phyloP scores from a whole-genome alignment of 2,329 filamentous ascomycete genomes.

The Ceratocystiopsis minuta region DNA sequence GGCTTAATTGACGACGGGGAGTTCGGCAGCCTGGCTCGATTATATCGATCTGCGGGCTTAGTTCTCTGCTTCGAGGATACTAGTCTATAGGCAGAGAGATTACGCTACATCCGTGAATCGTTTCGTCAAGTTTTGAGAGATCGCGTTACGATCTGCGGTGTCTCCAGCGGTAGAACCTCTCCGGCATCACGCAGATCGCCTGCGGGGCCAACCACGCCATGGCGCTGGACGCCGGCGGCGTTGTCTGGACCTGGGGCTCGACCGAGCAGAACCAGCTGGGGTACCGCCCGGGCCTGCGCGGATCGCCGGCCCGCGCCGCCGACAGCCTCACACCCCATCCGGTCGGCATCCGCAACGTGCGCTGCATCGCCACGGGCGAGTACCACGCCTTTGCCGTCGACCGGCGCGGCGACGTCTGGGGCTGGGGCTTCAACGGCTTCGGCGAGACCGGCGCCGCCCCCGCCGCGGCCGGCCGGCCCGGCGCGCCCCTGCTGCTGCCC shows the following conservation, averaged over 20 bases:
- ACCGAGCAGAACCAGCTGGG: constrained; percentile 49
- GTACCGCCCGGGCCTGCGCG: constrained; percentile 14
- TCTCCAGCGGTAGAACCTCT: no score
- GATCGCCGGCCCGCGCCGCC: constrained; percentile 2
- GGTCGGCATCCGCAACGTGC: no score
- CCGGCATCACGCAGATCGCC: constrained; percentile 27
- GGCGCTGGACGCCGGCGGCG: constrained; percentile 29
- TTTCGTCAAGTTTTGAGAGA: no score
- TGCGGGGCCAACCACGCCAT: constrained; percentile 41
- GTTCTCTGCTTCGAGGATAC: no score
- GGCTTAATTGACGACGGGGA: no score
- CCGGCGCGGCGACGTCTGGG: constrained; percentile 41
- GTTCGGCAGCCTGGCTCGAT: no score
- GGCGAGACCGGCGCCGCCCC: constrained; percentile 33
- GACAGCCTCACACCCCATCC: neutral
- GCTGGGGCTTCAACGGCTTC: constrained; percentile 49
- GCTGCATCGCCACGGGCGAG: constrained; percentile 37
- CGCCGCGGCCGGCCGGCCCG: constrained; percentile 1
- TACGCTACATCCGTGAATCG: no score
- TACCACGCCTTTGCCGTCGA: constrained; percentile 49
- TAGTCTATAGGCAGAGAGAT: no score
- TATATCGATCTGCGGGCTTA: no score
- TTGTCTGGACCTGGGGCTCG: constrained; percentile 46
- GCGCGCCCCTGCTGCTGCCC: neutral
- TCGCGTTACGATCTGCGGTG: no score